These are phyloP conservation scores for Cordyceps tenuipes DNA, from an alignment of 2,329 filamentous ascomycete genomes.

Conservation along the genomic window DNA sequence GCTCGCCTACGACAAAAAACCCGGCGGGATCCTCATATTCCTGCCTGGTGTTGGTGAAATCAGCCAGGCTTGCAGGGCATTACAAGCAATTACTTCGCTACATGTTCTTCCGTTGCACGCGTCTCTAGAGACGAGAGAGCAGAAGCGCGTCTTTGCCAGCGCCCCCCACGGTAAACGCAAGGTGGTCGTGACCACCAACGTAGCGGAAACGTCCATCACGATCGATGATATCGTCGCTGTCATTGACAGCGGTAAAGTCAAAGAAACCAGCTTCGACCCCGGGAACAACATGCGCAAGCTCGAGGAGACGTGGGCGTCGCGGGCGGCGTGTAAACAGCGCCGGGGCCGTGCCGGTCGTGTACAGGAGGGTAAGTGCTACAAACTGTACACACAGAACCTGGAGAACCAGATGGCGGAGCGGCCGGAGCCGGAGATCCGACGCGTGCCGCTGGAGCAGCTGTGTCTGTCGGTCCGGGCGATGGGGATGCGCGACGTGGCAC, in stretches of 20 bases:
- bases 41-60: slow-evolving; percentile 90
- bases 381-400: slow-evolving; percentile 80
- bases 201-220: slow-evolving; percentile 96
- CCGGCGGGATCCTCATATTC: slow-evolving; percentile 89
- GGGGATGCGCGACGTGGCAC: slow-evolving; percentile 74
- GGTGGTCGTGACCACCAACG: slow-evolving; percentile 89
- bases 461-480: slow-evolving; percentile 93
- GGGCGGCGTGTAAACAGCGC: slow-evolving; percentile 88
- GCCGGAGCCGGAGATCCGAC: slow-evolving; percentile 86
- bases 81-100: slow-evolving; percentile 54
- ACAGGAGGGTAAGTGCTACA: slow-evolving; percentile 84
- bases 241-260: slow-evolving; percentile 90
- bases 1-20: slow-evolving; percentile 53
- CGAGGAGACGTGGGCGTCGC: slow-evolving; percentile 90
- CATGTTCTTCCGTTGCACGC: slow-evolving; percentile 86
- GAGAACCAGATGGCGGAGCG: slow-evolving; percentile 81
- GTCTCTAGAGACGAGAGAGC: slow-evolving; percentile 79
- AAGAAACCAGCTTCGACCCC: slow-evolving; percentile 91
- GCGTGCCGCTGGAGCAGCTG: slow-evolving; percentile 88
- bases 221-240: slow-evolving; percentile 96
- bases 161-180: slow-evolving; percentile 78
- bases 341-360: slow-evolving; percentile 91
- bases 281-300: slow-evolving; percentile 90
- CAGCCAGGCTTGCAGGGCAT: slow-evolving; percentile 62
- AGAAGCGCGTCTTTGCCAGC: slow-evolving; percentile 73